Evolutionary conservation across 768 basidiomycete genomes (phyloP).

Genomic region (Psilocybe sp.): DNA sequence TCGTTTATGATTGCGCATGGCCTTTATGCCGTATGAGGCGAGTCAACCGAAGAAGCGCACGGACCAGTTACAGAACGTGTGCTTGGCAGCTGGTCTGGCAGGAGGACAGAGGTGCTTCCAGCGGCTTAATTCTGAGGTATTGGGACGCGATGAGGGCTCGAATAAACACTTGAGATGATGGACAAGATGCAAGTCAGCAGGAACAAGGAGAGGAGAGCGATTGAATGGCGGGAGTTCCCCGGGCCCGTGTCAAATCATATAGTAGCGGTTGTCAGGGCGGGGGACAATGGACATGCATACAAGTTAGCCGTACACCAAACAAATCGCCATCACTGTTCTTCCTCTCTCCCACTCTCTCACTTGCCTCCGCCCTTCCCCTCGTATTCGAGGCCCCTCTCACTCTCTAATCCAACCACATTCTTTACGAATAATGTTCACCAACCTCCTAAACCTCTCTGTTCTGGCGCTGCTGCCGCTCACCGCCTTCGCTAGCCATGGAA

Average conservation of each 20-base stretch:
- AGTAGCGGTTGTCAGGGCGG: constrained; percentile 7
- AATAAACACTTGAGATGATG: background rate
- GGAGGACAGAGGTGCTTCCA: no score
- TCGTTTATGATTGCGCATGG: no score
- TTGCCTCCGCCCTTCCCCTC: background rate
- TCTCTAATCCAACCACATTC: constrained; percentile 14
- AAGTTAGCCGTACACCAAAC: no score
- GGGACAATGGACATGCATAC: background rate
- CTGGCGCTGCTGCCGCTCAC: constrained; percentile 32
- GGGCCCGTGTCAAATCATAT: constrained; percentile 1
- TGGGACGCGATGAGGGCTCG: no score
- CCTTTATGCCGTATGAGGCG: no score
- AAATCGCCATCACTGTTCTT: constrained; percentile 1
- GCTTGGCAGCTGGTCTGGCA: no score
- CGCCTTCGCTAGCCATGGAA: constrained; percentile 33
- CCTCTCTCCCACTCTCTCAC: constrained; percentile 8
- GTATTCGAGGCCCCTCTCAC: constrained; percentile 3
- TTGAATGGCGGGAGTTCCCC: constrained; percentile 2
- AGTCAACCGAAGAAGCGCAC: no score
- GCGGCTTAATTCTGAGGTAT: no score
- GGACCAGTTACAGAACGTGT: no score
- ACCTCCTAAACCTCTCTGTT: constrained; percentile 23
- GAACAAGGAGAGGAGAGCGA: background rate
- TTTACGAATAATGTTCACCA: constrained; percentile 18
- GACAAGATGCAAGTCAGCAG: background rate